Evolutionary conservation across 2,329 filamentous ascomycete genomes (phyloP).

Genomic region (Cladophialophora yegresii): DNA sequence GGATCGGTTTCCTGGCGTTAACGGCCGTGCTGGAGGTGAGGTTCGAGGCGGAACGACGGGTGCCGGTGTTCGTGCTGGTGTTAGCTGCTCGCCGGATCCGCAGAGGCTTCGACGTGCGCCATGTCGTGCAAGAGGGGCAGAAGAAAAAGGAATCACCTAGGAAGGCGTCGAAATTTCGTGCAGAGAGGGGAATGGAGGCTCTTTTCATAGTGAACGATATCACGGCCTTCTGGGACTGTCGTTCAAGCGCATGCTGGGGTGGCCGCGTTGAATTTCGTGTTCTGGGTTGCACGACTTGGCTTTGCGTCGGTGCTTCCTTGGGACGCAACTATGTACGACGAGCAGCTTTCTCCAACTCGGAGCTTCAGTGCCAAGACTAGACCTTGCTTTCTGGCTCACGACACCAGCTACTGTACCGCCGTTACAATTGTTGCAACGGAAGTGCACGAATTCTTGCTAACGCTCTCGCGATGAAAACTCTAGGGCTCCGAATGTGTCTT

Average conservation of each 20-base stretch:
- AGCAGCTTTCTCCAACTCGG: too few species aligned
- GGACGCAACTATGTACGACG: too few species aligned
- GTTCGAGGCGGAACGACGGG: slow-evolving; percentile 38
- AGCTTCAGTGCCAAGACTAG: too few species aligned
- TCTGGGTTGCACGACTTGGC: too few species aligned
- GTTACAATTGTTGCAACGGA: too few species aligned
- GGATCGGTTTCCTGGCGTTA: slow-evolving; percentile 57
- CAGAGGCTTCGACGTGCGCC: slow-evolving; percentile 33
- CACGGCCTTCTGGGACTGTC: background rate
- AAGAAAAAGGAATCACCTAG: slow-evolving; percentile 40
- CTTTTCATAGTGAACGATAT: slow-evolving; percentile 15
- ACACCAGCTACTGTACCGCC: too few species aligned
- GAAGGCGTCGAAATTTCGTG: slow-evolving; percentile 24
- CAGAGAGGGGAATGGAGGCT: slow-evolving; percentile 1
- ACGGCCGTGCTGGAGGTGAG: slow-evolving; percentile 57
- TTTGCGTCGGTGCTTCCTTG: too few species aligned
- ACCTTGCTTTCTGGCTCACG: too few species aligned
- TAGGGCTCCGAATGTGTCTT: too few species aligned
- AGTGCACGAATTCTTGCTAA: too few species aligned
- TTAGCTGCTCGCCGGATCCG: slow-evolving; percentile 9
- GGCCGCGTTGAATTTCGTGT: background rate
- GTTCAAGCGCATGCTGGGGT: background rate
- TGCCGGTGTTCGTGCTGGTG: too few species aligned
- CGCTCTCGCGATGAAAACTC: too few species aligned
- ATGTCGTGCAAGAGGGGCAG: slow-evolving; percentile 48